Evolutionary conservation across 345 rosid species (phyloP).

Genomic region (Mallotus nudiflorus): DNA sequence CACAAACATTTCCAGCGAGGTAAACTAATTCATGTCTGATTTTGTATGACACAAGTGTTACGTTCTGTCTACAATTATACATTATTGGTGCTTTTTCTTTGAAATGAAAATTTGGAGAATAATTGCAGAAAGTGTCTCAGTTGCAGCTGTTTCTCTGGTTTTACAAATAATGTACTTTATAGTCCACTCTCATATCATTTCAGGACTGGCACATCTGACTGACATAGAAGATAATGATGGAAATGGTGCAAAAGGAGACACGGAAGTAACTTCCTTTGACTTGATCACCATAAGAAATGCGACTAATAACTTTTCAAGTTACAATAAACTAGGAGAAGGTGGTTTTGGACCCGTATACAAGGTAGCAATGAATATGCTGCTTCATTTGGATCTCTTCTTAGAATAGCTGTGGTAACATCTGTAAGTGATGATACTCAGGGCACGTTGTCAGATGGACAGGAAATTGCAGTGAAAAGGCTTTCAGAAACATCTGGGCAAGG

Average conservation of each 20-base stretch:
- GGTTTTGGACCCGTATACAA: constrained; percentile 41
- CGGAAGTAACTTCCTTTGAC: constrained; percentile 6
- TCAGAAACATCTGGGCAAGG: constrained; percentile 21
- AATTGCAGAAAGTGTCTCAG: background rate
- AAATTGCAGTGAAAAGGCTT: constrained; percentile 21
- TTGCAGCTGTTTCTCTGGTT: background rate
- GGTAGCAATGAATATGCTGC: constrained; percentile 8
- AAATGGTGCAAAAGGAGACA: constrained; percentile 9
- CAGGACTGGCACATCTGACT: background rate
- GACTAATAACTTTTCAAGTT: constrained; percentile 25
- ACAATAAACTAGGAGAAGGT: constrained; percentile 41
- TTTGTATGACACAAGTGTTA: background rate
- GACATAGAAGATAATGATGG: background rate
- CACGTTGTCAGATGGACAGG: constrained; percentile 6
- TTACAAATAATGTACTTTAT: background rate
- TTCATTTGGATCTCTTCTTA: background rate
- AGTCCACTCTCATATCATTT: background rate
- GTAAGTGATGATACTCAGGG: background rate
- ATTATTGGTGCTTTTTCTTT: background rate
- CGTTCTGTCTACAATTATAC: background rate
- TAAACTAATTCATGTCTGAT: background rate
- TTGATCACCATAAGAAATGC: constrained; percentile 14
- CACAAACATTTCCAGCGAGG: constrained; percentile 14
- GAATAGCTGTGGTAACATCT: background rate
- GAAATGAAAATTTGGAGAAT: background rate